Evolutionary conservation across 73 alveolate species (phyloP), one percentile per base, ranked within the genome.

Genomic region (Blepharisma stoltei): DNA sequence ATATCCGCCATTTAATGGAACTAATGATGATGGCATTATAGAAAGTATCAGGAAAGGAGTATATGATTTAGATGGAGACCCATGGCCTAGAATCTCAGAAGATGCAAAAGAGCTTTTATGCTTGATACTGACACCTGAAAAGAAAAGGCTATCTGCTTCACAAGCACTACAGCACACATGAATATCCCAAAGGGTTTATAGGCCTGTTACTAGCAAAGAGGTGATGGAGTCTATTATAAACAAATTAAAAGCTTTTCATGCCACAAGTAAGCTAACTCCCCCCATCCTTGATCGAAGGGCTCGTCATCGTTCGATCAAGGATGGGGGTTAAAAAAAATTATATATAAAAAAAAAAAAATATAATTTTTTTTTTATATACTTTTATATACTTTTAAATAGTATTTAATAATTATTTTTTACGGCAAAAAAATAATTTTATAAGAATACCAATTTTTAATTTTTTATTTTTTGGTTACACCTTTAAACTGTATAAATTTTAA

Each of bases 1-100:
- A 0, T 67, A 80, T 41, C 87, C 88, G 20, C 96, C 97, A n/a
- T 92, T 90, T 70, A 78, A 67, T 20, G 97, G 97, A 41, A 69
- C 66, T 5, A 71, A 66, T 43, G 82, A 87, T 71, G 41, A 44
- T 20, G 93, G 83, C 27, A 80, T 90, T 47, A 65, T 84, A 71
- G 68, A 69, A 25, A 81, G 80, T 47, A 82, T 91, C 18, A 54
- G 46, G 49, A 23, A 50, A 41, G 86, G 85, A 7, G 83, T 81
- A 25, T 78, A 53, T 78, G 11, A 43, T 46, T 65, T 84, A 14
- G 67, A 81, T 18, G 71, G 54, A n/a, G 91, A 81, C 41, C 65
- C 55, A 25, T 85, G 88, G 79, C 67, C 55, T n/a, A 76, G 71
- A 6, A 55, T 87, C 54, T 85, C 94, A 7, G 60, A 70, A n/a